A percentile compares a stretch with the other conserved stretches of the same genome.
phyloP scores from a whole-genome alignment of 495 filamentous ascomycete genomes.

The Cercophora samala region DNA sequence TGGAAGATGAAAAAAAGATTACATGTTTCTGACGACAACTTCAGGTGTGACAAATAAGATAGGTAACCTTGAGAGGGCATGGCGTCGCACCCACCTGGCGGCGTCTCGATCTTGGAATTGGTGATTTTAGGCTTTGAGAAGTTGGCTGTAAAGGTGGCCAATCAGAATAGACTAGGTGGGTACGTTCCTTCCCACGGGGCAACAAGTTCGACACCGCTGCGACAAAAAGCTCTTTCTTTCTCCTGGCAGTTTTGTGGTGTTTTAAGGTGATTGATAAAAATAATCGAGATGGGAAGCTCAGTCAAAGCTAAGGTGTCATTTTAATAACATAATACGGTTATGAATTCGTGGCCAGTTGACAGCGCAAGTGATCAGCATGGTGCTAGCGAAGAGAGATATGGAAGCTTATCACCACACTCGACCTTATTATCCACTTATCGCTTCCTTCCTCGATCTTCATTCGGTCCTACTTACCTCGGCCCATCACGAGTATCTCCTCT shows the following conservation, averaged over 20 bases:
- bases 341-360: not conserved
- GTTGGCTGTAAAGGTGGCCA: slow-evolving; percentile 9
- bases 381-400: not conserved
- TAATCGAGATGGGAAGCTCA: not conserved
- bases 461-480: not conserved
- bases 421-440: not conserved
- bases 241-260: not conserved
- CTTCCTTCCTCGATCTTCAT: not conserved
- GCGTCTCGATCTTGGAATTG: slow-evolving; percentile 2
- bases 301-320: not conserved
- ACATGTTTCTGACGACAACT: not conserved
- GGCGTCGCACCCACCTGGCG: slow-evolving; percentile 12
- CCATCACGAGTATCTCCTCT: not conserved
- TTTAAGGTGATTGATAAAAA: not conserved
- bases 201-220: not conserved
- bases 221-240: not conserved
- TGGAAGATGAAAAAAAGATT: not conserved
- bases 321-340: not conserved
- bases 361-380: not conserved
- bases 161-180: slow-evolving; percentile 2
- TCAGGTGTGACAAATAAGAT: not conserved
- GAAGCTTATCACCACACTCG: not conserved
- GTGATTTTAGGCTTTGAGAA: slow-evolving; percentile 20
- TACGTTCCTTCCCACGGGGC: not conserved
- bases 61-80: not conserved